A percentile compares a stretch with the other conserved stretches of the same genome.
These are phyloP conservation scores for Chloropicon primus DNA, from an alignment of 139 green algal genomes.

Conservation along the genomic window DNA sequence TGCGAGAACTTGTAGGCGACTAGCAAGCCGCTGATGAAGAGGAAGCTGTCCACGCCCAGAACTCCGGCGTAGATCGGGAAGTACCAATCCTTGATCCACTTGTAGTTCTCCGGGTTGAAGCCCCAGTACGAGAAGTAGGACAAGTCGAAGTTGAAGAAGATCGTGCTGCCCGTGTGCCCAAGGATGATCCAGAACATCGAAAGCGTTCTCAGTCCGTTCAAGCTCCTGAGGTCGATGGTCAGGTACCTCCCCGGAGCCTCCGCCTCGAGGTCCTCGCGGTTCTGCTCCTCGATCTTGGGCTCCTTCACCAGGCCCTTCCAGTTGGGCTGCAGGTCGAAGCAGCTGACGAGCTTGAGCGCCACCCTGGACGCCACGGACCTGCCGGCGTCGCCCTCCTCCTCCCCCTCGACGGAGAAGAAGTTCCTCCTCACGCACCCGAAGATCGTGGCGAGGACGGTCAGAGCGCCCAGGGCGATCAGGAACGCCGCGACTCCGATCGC, in stretches of 20 bases:
- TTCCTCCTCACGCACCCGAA: not conserved
- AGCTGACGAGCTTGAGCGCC: no score
- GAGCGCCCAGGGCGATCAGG: not conserved
- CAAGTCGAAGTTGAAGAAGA: not conserved
- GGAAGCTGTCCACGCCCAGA: not conserved
- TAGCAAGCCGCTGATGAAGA: not conserved
- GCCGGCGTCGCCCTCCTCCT: no score
- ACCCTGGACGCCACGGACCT: no score
- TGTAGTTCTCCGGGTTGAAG: not conserved
- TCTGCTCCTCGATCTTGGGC: not conserved
- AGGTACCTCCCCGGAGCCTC: not conserved
- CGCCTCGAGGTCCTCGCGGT: not conserved
- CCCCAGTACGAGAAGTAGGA: not conserved
- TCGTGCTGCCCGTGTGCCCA: not conserved
- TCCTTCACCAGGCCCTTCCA: not conserved
- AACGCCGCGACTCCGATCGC: not conserved
- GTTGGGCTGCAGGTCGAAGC: not conserved
- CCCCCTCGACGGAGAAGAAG: not conserved
- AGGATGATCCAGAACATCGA: not conserved
- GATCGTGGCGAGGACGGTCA: not conserved
- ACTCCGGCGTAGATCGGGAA: not conserved
- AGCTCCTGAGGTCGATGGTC: not conserved
- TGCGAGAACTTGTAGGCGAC: not conserved
- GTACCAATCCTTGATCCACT: not conserved
- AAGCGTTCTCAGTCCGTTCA: not conserved